Evolutionary conservation across 257 asterid genomes (phyloP).

Genomic region (Solanum gracilifrons): DNA sequence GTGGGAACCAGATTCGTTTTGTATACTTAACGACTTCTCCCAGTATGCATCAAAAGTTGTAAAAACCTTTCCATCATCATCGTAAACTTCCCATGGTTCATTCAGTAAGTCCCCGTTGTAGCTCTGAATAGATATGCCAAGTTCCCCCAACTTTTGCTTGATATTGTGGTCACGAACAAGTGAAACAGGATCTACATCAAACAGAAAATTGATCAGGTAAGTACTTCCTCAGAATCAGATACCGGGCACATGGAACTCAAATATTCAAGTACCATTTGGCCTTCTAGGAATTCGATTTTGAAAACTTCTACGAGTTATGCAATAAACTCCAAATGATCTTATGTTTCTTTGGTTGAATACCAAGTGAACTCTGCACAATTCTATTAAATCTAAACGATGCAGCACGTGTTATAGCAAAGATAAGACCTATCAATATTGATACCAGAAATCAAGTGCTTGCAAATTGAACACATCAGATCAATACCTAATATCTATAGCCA

Average conservation of each 20-base stretch:
- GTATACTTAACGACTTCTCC: constrained; percentile 57
- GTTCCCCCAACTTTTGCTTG: constrained; percentile 62
- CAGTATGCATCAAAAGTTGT: constrained; percentile 62
- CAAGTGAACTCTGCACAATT: neutral
- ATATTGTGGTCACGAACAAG: constrained; percentile 86
- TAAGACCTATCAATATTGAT: neutral
- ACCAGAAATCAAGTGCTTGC: neutral
- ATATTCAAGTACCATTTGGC: neutral
- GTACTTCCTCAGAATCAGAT: neutral
- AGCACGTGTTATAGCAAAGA: neutral
- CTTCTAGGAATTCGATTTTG: neutral
- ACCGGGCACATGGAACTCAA: neutral
- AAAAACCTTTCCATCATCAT: constrained; percentile 48
- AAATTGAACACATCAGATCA: neutral
- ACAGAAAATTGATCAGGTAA: neutral
- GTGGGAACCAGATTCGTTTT: constrained; percentile 43
- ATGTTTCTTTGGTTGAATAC: neutral
- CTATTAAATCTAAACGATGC: neutral
- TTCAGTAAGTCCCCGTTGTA: constrained; percentile 58
- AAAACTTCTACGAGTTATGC: neutral
- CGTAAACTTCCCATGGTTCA: constrained; percentile 89
- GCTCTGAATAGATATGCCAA: constrained; percentile 59
- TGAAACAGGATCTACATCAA: constrained; percentile 64
- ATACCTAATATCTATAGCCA: neutral
- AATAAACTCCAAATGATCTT: neutral